Evolutionary conservation across 2,329 filamentous ascomycete species (phyloP).

Genomic region (Coleophoma eucalyptorum): DNA sequence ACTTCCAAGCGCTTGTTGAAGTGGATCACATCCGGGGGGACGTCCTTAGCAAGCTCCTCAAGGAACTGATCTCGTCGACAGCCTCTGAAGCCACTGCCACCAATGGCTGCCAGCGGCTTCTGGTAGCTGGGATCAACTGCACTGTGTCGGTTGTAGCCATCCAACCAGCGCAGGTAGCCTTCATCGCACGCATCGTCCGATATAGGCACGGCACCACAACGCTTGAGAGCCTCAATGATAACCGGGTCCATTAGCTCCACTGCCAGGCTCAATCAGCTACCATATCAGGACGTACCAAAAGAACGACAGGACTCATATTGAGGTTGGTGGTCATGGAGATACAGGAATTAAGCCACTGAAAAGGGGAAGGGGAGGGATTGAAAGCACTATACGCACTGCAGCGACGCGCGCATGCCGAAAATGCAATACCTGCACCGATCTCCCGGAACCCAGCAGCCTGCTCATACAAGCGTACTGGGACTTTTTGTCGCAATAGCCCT

Average conservation of each 20-base stretch:
- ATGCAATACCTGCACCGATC: constrained; percentile 56
- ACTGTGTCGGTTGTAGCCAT: not conserved
- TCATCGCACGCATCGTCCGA: not conserved
- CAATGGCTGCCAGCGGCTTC: not conserved
- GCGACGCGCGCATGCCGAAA: not conserved
- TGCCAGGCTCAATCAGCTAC: no score
- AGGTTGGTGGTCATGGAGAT: no score
- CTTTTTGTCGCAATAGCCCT: constrained; percentile 45
- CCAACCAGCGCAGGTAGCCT: not conserved
- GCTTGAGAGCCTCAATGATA: not conserved
- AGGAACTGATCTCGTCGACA: constrained; percentile 9
- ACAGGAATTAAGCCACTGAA: no score
- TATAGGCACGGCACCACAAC: not conserved
- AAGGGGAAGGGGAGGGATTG: no score
- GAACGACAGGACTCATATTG: no score
- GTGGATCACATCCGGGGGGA: constrained; percentile 26
- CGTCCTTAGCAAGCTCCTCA: constrained; percentile 14
- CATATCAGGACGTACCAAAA: no score
- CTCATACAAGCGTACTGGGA: constrained; percentile 58
- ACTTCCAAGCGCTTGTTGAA: constrained; percentile 25
- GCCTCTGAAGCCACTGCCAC: not conserved
- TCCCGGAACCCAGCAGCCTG: constrained; percentile 60
- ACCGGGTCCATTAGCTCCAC: not conserved
- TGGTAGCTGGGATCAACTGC: not conserved
- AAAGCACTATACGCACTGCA: no score